phyloP scores from a whole-genome alignment of 2,329 filamentous ascomycete genomes.

The Aspergillus ochraceoroseus region DNA sequence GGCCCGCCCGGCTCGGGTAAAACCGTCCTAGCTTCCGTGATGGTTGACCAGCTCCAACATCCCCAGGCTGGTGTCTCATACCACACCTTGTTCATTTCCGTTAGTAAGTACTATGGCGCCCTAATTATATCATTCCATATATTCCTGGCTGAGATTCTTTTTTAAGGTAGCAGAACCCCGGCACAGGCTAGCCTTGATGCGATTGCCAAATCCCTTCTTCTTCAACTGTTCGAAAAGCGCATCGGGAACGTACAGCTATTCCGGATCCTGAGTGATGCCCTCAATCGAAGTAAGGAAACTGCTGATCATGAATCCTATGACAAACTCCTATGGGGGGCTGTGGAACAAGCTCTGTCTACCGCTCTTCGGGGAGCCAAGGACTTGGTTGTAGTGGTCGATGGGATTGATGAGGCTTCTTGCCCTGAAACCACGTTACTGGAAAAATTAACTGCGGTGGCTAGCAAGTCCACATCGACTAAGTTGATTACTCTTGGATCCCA shows the following conservation, averaged over 20 bases:
- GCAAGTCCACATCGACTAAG: slow-evolving; percentile 25
- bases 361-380: slow-evolving; percentile 32
- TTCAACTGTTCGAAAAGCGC: slow-evolving; percentile 37
- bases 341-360: slow-evolving; percentile 29
- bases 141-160: no score
- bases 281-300: slow-evolving; percentile 25
- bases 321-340: slow-evolving; percentile 34
- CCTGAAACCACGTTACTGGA: slow-evolving; percentile 29
- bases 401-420: slow-evolving; percentile 35
- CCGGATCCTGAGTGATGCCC: slow-evolving; percentile 33
- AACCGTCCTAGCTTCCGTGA: slow-evolving; percentile 38
- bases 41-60: slow-evolving; percentile 39
- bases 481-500: slow-evolving; percentile 32
- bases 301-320: slow-evolving; percentile 31
- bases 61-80: slow-evolving; percentile 35
- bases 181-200: slow-evolving; percentile 30
- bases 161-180: slow-evolving; percentile 30
- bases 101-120: slow-evolving; percentile 24
- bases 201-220: slow-evolving; percentile 35
- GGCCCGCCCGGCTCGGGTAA: slow-evolving; percentile 40
- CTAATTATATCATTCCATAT: neutral
- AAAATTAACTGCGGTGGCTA: slow-evolving; percentile 24
- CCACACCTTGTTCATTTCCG: slow-evolving; percentile 36
- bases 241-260: slow-evolving; percentile 41
- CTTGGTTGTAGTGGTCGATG: slow-evolving; percentile 39